Conservation (phyloP, 495 filamentous ascomycete genomes). For the Xylaria acuta region DNA sequence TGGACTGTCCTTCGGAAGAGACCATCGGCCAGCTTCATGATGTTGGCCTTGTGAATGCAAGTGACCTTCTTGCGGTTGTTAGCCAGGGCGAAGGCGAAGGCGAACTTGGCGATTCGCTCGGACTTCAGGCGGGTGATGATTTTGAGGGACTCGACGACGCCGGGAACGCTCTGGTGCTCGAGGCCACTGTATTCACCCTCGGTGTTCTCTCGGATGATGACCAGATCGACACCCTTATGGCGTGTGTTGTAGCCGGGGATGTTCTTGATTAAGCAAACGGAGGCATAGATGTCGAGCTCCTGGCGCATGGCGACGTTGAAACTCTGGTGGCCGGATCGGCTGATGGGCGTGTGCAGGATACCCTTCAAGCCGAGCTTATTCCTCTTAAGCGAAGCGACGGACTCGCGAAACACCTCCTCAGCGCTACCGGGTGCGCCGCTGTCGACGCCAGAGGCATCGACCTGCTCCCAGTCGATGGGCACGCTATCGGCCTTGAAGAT, state of each 20-base stretch:
- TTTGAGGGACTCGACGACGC: conserved; percentile 98
- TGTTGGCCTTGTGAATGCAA: conserved; percentile 99
- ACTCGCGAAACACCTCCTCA: conserved; percentile 92
- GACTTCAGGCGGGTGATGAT: conserved; percentile 99
- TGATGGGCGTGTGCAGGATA: conserved; percentile 96
- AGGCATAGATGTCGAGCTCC: conserved; percentile 99
- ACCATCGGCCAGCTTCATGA: conserved; percentile 99
- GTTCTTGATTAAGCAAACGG: conserved; percentile 97
- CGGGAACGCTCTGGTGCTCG: conserved; percentile 96
- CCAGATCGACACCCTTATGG: conserved; percentile 94
- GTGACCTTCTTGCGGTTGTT: conserved; percentile 99
- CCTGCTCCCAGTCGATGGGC: conserved; percentile 97
- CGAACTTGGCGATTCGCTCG: conserved; percentile 98
- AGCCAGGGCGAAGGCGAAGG: conserved; percentile 94
- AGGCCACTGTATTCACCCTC: conserved; percentile 99
- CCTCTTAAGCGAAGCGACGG: conserved; percentile 90
- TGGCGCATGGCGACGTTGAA: conserved; percentile 99
- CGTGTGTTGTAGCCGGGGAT: conserved; percentile 97
- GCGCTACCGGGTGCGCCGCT: conserved; percentile 83
- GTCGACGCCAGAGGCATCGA: conserved; percentile 88
- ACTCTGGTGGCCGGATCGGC: conserved; percentile 95
- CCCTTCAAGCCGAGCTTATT: conserved; percentile 99
- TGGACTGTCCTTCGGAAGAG: conserved; percentile 98
- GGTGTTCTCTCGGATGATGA: conserved; percentile 99
- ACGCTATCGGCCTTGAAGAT: conserved; percentile 99